phyloP scores from a whole-genome alignment of 176 grass and related monocot species.

The Zoysia pacifica region DNA sequence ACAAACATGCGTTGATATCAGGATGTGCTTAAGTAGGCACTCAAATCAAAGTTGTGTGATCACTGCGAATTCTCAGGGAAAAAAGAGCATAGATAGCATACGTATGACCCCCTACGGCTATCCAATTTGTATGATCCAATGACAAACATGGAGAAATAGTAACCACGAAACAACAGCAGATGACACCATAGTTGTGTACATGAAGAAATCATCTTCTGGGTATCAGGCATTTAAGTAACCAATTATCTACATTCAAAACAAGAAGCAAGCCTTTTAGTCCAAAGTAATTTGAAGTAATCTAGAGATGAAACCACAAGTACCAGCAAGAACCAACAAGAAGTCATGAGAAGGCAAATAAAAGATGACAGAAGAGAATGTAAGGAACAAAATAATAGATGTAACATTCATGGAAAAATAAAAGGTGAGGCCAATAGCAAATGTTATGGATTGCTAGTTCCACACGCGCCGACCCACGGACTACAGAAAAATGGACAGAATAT shows the following conservation, averaged over 20 bases:
- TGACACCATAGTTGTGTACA: background rate
- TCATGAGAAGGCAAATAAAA: too few relatives aligned
- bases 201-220: background rate
- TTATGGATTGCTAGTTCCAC: too few relatives aligned
- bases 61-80: background rate
- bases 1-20: conserved; percentile 11
- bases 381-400: too few relatives aligned
- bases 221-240: background rate
- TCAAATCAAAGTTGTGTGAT: background rate
- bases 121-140: background rate
- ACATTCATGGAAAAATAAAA: too few relatives aligned
- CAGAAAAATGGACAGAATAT: too few relatives aligned
- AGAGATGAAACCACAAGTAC: too few relatives aligned
- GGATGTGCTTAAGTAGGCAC: background rate
- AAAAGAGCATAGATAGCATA: background rate
- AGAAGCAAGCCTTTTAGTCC: too few relatives aligned
- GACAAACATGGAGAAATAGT: background rate
- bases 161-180: background rate
- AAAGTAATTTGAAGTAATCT: too few relatives aligned
- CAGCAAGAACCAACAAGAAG: too few relatives aligned
- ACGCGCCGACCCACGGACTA: too few relatives aligned
- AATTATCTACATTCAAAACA: background rate
- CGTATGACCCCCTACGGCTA: background rate
- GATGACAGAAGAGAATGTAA: too few relatives aligned
- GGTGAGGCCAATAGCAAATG: too few relatives aligned